phyloP scores from a whole-genome alignment of 2,329 filamentous ascomycete genomes.

The Amauroascus niger region DNA sequence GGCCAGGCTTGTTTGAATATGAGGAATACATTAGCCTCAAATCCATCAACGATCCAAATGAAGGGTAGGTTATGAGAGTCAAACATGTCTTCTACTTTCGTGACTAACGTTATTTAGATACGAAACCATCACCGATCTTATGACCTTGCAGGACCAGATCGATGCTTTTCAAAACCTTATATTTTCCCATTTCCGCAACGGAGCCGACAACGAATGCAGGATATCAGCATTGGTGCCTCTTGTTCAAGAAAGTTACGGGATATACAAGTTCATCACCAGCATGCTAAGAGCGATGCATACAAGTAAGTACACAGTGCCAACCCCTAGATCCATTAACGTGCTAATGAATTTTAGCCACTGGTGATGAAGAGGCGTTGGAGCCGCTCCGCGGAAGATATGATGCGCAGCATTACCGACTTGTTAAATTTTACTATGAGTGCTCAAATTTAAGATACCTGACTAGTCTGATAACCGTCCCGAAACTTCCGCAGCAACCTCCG shows the following conservation, averaged over 20 bases:
- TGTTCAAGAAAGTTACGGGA: conserved; percentile 96
- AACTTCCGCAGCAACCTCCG: conserved; percentile 86
- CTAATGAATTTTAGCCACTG: conserved; percentile 49
- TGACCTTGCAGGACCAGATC: conserved; percentile 95
- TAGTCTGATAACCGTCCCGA: conserved; percentile 90
- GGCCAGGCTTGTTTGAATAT: conserved; percentile 78
- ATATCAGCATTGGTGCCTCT: conserved; percentile 89
- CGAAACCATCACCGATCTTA: conserved; percentile 92
- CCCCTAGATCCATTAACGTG: conserved; percentile 17
- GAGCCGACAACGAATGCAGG: conserved; percentile 89
- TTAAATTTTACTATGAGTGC: conserved; percentile 98
- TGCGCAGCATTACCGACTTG: conserved; percentile 88
- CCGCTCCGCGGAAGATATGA: conserved; percentile 83
- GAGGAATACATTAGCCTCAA: conserved; percentile 98
- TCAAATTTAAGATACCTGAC: conserved; percentile 95
- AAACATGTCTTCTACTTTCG: background rate
- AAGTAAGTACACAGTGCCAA: conserved; percentile 46
- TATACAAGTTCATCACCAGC: conserved; percentile 99
- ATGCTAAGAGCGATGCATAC: conserved; percentile 98
- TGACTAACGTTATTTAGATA: conserved; percentile 37
- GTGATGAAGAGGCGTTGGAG: conserved; percentile 84
- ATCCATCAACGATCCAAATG: conserved; percentile 96
- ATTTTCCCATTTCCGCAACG: conserved; percentile 88
- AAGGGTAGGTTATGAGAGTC: conserved; percentile 52
- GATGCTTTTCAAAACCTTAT: conserved; percentile 98